Base-by-base conservation (phyloP, 129 eudicot genomes). In the Solidago caesia region DNA sequence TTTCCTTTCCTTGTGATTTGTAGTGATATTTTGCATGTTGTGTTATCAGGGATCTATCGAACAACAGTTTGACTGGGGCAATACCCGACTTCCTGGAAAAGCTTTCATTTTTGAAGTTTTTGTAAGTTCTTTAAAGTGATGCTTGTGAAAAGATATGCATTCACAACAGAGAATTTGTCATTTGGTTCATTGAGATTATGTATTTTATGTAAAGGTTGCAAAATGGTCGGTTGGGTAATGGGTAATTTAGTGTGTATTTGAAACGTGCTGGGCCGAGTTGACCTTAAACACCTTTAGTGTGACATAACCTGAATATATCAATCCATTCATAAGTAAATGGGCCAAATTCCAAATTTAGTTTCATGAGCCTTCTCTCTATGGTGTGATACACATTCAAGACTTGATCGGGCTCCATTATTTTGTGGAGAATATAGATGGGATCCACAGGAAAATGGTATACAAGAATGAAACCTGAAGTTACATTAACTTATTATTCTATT, bases 41-140 rank as follows among this genome's bases (percentile, higher is more conserved):
- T 55, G 52, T 47, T 67, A 8, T 73, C 70, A 79, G 83, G 79
- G 79, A 79, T 79, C 68, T 79, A 59, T 79, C 83, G 33, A 73
- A 79, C 73, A 79, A 79, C 48, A 73, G 83, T 68, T 67, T 79
- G 74, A 79, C 75, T 6, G 83, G 83, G 72, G 33, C 73, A 44
- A 66, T 79, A 79, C 83, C 83, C 4, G 75, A 73, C 67, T 79
- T 73, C 55, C 79, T 79, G 69, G 70, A 67, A 67, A 60, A 79
- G 45, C 79, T 79, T 48, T 21, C 69, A 13, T 14, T 16, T 57
- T 27, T 79, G 8, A 79, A 73, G 64, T 67, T 73, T 60, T 48
- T 79, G 83, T 79, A 79, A 79, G 83, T 73, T 44, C 25, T 21
- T 27, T 7, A 58, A 73, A 56, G 41, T 39, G 26, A 45, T 6